Conservation (phyloP, 371 early-diverging fungal species). For the Mortierella sp. region DNA sequence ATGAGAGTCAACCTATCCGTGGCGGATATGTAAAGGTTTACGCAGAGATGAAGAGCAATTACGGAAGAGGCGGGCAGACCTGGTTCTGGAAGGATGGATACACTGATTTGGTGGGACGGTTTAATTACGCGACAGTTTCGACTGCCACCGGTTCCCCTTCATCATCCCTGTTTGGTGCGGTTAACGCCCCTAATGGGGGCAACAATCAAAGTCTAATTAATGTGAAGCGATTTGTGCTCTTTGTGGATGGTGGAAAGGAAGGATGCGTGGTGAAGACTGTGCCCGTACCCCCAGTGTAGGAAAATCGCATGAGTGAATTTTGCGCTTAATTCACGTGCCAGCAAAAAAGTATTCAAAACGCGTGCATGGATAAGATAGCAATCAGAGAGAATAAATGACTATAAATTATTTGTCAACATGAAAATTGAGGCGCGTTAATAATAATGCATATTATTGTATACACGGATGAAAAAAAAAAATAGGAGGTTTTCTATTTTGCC, state of each 20-base stretch:
- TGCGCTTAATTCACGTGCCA: not conserved
- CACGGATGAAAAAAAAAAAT: too few relatives aligned
- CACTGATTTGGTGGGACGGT: conserved; percentile 70
- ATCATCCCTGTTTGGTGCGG: not conserved
- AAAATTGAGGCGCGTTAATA: too few relatives aligned
- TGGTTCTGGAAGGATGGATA: conserved; percentile 76
- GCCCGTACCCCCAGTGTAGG: conserved; percentile 38
- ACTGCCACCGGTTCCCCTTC: not conserved
- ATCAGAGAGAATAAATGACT: not conserved
- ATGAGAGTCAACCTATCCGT: conserved; percentile 55
- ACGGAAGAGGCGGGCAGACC: conserved; percentile 16
- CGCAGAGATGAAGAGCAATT: conserved; percentile 56
- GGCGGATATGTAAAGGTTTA: conserved; percentile 75
- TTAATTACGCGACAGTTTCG: conserved; percentile 69
- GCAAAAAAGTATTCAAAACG: not conserved
- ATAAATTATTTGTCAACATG: too few relatives aligned
- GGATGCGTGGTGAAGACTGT: conserved; percentile 55
- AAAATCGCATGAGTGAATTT: too few relatives aligned
- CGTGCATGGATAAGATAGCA: not conserved
- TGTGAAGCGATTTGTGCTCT: conserved; percentile 43
- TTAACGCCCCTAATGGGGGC: not conserved
- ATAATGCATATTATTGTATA: too few relatives aligned
- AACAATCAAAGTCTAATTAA: conserved; percentile 1
- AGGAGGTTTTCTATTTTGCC: too few relatives aligned
- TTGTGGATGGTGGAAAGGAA: conserved; percentile 53